A percentile compares a stretch with the other conserved stretches of the same genome.
These are phyloP conservation scores for Ogataea salicorniae DNA, from an alignment of 805 yeast species.

Conservation along the genomic window DNA sequence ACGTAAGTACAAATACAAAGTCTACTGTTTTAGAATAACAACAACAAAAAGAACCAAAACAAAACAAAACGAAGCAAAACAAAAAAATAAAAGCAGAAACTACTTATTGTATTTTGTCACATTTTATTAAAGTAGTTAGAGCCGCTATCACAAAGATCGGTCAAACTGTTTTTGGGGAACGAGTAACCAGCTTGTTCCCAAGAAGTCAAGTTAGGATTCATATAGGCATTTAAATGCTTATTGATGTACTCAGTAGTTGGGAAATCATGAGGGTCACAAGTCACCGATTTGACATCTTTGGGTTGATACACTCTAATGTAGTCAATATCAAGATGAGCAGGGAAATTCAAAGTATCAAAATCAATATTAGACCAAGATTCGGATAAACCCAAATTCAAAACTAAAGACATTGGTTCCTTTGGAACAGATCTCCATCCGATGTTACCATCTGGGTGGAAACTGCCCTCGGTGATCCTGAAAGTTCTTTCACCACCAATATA, in stretches of 20 bases:
- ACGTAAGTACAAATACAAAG: too few species aligned
- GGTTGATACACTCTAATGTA: conserved; percentile 40
- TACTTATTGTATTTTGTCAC: too few species aligned
- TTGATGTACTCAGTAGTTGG: conserved; percentile 36
- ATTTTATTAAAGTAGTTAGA: too few species aligned
- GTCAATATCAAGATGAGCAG: conserved; percentile 34
- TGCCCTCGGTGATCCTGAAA: conserved; percentile 28
- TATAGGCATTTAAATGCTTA: conserved; percentile 30
- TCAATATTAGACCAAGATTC: conserved; percentile 41
- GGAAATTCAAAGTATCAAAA: conserved; percentile 32
- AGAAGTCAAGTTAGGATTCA: conserved; percentile 31
- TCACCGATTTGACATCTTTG: conserved; percentile 22
- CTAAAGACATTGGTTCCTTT: conserved; percentile 79
- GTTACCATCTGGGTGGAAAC: conserved; percentile 41
- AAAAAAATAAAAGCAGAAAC: too few species aligned
- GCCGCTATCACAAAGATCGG: background rate
- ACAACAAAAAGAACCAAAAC: too few species aligned
- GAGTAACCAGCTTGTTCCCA: conserved; percentile 37
- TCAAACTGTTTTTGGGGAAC: conserved; percentile 26
- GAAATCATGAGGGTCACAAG: conserved; percentile 35
- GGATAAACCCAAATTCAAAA: conserved; percentile 78
- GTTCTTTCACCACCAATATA: conserved; percentile 29
- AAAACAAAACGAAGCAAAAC: too few species aligned
- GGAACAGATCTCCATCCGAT: conserved; percentile 71
- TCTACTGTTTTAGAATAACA: too few species aligned